phyloP scores from a whole-genome alignment of 306 rosid genomes.

The Casuarina glauca region DNA sequence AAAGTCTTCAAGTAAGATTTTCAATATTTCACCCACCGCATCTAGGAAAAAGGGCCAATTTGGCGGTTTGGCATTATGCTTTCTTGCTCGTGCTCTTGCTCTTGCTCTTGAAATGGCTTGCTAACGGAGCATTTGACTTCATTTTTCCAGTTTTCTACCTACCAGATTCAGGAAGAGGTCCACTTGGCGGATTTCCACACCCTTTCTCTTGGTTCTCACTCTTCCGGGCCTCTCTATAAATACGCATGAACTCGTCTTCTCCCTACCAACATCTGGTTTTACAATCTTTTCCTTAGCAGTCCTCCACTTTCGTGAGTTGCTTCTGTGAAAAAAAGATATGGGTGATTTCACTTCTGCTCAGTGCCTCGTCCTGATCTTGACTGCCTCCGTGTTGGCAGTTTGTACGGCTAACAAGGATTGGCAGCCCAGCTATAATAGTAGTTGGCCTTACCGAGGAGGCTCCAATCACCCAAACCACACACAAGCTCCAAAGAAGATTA shows the following conservation, averaged over 20 bases:
- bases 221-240: conserved; percentile 18
- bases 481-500: conserved; percentile 33
- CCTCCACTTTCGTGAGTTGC: no score
- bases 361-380: conserved; percentile 7
- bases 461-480: conserved; percentile 26
- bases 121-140: no score
- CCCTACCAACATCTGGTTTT: not conserved
- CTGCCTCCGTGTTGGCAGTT: conserved; percentile 28
- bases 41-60: no score
- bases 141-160: conserved; percentile 8
- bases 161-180: conserved; percentile 8
- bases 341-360: conserved; percentile 18
- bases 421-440: conserved; percentile 1
- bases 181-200: conserved; percentile 42
- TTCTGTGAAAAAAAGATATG: not conserved
- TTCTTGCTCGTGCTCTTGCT: not conserved
- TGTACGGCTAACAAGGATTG: conserved; percentile 45
- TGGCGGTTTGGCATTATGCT: no score
- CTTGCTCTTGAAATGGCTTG: not conserved
- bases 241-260: not conserved
- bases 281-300: not conserved
- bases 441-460: not conserved
- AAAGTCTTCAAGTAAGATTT: not conserved
- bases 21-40: no score
- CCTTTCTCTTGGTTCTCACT: not conserved